Evolutionary conservation across 164 flowering plant species (phyloP).

Genomic region (Saururus chinensis): DNA sequence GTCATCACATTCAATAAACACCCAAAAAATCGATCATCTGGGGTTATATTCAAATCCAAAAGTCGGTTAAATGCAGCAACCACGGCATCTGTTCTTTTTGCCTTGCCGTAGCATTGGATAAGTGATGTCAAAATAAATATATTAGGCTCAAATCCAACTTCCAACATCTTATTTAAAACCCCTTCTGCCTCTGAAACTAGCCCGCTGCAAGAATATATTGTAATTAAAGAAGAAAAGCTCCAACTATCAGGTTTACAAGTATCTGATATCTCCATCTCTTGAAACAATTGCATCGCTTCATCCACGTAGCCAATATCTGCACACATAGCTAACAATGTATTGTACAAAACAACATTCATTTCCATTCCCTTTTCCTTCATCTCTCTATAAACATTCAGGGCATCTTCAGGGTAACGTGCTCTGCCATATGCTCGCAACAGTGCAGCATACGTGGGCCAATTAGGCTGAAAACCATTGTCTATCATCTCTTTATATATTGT

Average conservation of each 20-base stretch:
- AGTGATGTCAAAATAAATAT: constrained; percentile 72
- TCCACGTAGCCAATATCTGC: constrained; percentile 69
- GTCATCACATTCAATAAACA: constrained; percentile 84
- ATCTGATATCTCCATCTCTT: constrained; percentile 60
- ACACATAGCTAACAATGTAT: constrained; percentile 70
- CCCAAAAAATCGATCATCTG: constrained; percentile 73
- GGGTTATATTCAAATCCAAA: constrained; percentile 40
- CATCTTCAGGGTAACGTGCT: constrained; percentile 69
- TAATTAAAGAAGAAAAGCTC: constrained; percentile 76
- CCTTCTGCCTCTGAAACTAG: constrained; percentile 66
- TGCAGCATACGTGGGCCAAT: constrained; percentile 59
- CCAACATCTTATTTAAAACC: constrained; percentile 63
- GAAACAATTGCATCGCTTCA: constrained; percentile 60
- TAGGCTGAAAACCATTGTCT: constrained; percentile 43
- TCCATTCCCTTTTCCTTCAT: constrained; percentile 77
- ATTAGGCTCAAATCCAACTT: constrained; percentile 70
- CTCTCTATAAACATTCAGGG: constrained; percentile 54
- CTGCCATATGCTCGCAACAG: constrained; percentile 59
- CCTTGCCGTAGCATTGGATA: constrained; percentile 86
- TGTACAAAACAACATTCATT: constrained; percentile 51
- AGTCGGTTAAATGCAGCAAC: constrained; percentile 53
- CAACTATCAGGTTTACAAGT: constrained; percentile 66
- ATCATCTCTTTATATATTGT: constrained; percentile 51
- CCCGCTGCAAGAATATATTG: constrained; percentile 69
- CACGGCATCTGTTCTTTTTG: constrained; percentile 65